Base-by-base conservation (phyloP, 768 basidiomycete genomes). In the Gloeopeniophorella convolvens region DNA sequence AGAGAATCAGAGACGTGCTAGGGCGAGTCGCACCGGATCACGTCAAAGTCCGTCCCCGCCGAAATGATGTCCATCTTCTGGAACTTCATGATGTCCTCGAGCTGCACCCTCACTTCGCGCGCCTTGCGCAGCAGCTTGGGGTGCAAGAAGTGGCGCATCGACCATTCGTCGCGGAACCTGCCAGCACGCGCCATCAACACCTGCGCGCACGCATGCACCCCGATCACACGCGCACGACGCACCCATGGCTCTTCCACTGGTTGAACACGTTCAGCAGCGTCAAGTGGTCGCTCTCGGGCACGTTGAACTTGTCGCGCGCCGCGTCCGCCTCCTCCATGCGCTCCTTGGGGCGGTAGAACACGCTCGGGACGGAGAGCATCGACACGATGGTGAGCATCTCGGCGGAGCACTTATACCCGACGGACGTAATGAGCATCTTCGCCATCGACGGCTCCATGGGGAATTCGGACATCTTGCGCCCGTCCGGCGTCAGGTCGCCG, bases 401-500 rank as follows among this genome's bases (percentile, higher is more conserved):
- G 6, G 79, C 71, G 11, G 92, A 94, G 67, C 95, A 98, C 59
- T 79, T 81, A 66, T 92, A 91, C 30, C 96, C 94, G 56, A 95
- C 92, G 3, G 89, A 89, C 27, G 84, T 85, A 62, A 98, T 97
- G 50, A 99, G 75, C 92, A 99, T 98, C 74, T 98, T 98, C 20
- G 92, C 93, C 81, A 99, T 90, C 1, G 90, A 93, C 2, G 95
- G 95, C 64, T 97, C 95, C 94, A 99, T 98, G 3, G 96, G 96
- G 69, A 98, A 98, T 62, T 97, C 92, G 12, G 91, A 94, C 94
- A 99, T 98, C 70, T 96, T 96, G 46, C 89, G 80, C 5, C 96
- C 96, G 47, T 82, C 76, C 2, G 84, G 77, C 2, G 95, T 99
- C 54, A 99, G 72, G 69, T 99, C 90, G n/a, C 96, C 94, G 31